A percentile compares a stretch with the other conserved stretches of the same genome.
These are phyloP conservation scores for Talaromyces adpressus DNA, from an alignment of 495 filamentous ascomycete genomes.

Conservation along the genomic window DNA sequence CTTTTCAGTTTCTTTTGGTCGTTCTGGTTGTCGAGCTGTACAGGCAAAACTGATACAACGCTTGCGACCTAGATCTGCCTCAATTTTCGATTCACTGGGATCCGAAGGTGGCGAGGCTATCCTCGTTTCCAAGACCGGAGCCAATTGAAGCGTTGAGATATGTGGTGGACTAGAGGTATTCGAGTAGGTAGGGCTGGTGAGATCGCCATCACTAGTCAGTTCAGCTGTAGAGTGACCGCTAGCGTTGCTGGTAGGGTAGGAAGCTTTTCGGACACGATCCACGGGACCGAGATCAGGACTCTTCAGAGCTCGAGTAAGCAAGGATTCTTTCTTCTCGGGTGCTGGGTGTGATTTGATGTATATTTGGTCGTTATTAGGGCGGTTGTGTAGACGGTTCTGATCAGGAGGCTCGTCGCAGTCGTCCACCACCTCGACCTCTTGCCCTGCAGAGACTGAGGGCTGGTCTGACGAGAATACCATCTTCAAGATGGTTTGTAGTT, in stretches of 20 bases:
- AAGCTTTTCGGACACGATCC: conserved; percentile 25
- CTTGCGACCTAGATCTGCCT: conserved; percentile 59
- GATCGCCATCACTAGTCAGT: conserved; percentile 82
- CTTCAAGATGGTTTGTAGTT: conserved; percentile 39
- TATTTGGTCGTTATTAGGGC: conserved; percentile 21
- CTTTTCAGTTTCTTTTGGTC: conserved; percentile 15
- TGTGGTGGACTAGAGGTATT: conserved; percentile 82
- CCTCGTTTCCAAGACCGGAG: conserved; percentile 15
- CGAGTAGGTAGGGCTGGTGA: conserved; percentile 85
- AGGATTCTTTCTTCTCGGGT: conserved; percentile 56
- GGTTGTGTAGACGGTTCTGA: conserved; percentile 16
- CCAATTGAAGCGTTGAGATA: conserved; percentile 30
- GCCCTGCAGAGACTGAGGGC: conserved; percentile 27
- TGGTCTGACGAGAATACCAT: conserved; percentile 38
- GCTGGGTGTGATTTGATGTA: conserved; percentile 35
- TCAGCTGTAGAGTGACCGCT: conserved; percentile 78
- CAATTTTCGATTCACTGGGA: conserved; percentile 38
- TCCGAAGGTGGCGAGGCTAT: conserved; percentile 14
- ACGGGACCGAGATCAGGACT: conserved; percentile 47
- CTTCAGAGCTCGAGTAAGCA: conserved; percentile 70
- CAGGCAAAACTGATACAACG: conserved; percentile 93
- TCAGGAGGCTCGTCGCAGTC: conserved; percentile 51
- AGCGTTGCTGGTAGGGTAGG: conserved; percentile 69
- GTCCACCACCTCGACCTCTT: conserved; percentile 37
- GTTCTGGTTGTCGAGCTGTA: conserved; percentile 34